Conservation (phyloP, 73 alveolate species). For the Tetrahymena thermophila region DNA sequence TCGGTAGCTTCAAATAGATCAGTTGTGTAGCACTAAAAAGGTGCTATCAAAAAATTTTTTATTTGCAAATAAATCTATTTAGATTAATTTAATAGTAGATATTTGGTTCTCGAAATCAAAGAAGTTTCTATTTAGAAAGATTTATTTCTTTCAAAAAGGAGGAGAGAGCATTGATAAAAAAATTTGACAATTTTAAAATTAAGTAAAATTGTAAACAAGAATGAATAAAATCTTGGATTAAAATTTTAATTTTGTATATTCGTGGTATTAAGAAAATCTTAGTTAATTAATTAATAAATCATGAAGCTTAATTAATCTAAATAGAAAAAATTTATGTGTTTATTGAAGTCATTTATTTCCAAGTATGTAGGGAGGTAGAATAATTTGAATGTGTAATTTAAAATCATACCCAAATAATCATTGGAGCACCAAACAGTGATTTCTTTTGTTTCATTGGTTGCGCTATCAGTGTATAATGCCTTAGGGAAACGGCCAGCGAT, state of each 20-base stretch:
- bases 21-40: no score
- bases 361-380: not conserved
- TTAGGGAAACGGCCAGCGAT: constrained; percentile 61
- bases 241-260: not conserved
- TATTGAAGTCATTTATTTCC: no score
- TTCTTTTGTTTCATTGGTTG: constrained; percentile 2
- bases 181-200: not conserved
- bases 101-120: not conserved
- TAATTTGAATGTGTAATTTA: not conserved
- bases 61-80: not conserved
- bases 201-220: not conserved
- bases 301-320: not conserved
- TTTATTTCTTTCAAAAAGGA: not conserved
- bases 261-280: not conserved
- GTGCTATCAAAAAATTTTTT: no score
- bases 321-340: not conserved
- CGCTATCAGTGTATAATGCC: constrained; percentile 42
- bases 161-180: not conserved
- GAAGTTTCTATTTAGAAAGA: not conserved
- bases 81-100: not conserved
- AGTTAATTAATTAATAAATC: not conserved
- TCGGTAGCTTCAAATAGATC: no score
- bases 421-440: constrained; percentile 75
- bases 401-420: constrained; percentile 55
- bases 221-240: not conserved